Percentiles rank a stretch among this genome's conserved stretches.
These are phyloP conservation scores for Trametes sanguinea DNA, from an alignment of 768 basidiomycete genomes.

Conservation along the genomic window DNA sequence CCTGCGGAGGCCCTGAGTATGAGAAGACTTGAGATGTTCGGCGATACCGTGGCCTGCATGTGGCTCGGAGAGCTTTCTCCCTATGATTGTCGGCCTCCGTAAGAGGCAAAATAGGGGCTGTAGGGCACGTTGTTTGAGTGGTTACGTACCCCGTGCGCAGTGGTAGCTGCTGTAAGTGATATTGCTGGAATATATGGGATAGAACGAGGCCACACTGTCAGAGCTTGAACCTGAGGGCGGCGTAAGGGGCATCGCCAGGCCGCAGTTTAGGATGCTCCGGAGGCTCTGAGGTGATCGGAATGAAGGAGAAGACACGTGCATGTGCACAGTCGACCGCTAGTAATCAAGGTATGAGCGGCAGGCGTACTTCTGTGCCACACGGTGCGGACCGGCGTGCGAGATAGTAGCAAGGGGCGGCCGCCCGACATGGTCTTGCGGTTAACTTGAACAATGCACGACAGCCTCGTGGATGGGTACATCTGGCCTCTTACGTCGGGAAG, in stretches of 20 bases:
- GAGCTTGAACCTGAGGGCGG: not conserved
- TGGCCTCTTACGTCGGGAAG: constrained; percentile 2
- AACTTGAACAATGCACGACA: not conserved
- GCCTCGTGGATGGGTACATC: constrained; percentile 6
- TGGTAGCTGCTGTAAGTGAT: not conserved
- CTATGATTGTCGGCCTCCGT: not conserved
- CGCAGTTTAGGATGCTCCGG: constrained; percentile 1
- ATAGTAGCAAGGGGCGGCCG: not conserved
- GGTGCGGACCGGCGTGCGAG: constrained; percentile 1
- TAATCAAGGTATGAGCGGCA: not conserved
- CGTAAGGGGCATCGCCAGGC: not conserved
- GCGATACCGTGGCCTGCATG: not conserved
- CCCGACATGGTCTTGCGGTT: not conserved
- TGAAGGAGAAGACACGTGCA: not conserved
- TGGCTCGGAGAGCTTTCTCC: not conserved
- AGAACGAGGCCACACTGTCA: not conserved
- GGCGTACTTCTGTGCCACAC: not conserved
- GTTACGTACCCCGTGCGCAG: constrained; percentile 4
- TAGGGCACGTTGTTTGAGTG: not conserved
- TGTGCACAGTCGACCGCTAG: not conserved
- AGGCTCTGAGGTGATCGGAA: not conserved
- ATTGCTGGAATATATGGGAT: not conserved
- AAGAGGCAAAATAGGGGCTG: not conserved
- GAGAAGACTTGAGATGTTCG: not conserved
- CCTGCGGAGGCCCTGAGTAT: no score